Evolutionary conservation across 805 yeast genomes (phyloP).

Genomic region (Myxozyma lipomycoides): DNA sequence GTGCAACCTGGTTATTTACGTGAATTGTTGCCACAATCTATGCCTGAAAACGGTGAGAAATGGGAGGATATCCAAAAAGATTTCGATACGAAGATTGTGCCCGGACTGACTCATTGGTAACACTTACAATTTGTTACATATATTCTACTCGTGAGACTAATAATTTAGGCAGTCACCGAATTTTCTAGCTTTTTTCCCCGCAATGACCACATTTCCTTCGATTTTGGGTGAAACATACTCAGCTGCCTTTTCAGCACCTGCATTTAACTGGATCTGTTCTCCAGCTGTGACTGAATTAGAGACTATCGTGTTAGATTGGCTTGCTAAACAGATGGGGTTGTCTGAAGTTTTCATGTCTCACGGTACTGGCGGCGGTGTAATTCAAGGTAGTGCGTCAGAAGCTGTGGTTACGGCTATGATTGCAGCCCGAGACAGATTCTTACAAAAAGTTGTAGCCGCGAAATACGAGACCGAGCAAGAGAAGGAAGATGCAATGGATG

Average conservation of each 20-base stretch:
- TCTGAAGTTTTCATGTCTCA: slow-evolving; percentile 25
- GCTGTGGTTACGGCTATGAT: slow-evolving; percentile 29
- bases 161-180: slow-evolving; percentile 29
- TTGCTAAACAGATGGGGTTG: slow-evolving; percentile 27
- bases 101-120: slow-evolving; percentile 31
- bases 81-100: slow-evolving; percentile 24
- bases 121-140: neutral
- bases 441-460: slow-evolving; percentile 25
- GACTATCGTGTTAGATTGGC: slow-evolving; percentile 32
- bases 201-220: slow-evolving; percentile 28
- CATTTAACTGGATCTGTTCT: slow-evolving; percentile 31
- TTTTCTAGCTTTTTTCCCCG: slow-evolving; percentile 30
- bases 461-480: slow-evolving; percentile 19
- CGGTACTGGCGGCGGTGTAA: slow-evolving; percentile 32
- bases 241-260: slow-evolving; percentile 31
- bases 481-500: slow-evolving; percentile 21
- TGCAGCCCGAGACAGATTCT: slow-evolving; percentile 30
- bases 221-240: slow-evolving; percentile 31
- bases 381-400: slow-evolving; percentile 31
- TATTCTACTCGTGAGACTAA: neutral
- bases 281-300: slow-evolving; percentile 32
- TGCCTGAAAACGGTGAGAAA: slow-evolving; percentile 28
- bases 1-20: slow-evolving; percentile 30
- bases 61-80: slow-evolving; percentile 27
- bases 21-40: slow-evolving; percentile 20